These are phyloP conservation scores for Irpex sp. DNA, from an alignment of 1,284 basidiomycete species.

Conservation along the genomic window DNA sequence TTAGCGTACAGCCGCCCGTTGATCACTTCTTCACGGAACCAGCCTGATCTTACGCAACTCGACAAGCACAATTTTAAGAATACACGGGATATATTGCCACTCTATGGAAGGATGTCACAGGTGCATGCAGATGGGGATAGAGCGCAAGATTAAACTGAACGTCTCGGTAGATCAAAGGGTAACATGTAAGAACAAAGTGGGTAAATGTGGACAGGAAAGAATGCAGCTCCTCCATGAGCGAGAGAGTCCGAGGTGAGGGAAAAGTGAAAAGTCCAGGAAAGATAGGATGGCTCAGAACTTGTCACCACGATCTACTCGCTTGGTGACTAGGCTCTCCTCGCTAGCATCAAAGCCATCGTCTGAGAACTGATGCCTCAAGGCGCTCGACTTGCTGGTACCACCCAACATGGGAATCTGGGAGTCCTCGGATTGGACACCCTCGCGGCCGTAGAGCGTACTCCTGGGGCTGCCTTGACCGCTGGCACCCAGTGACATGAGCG, in stretches of 20 bases:
- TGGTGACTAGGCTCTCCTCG: constrained; percentile 24
- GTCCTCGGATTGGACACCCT: constrained; percentile 47
- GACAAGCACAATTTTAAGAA: background rate
- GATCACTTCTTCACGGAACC: background rate
- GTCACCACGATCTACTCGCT: constrained; percentile 13
- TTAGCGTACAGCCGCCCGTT: background rate
- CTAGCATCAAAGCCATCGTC: constrained; percentile 41
- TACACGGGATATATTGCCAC: background rate
- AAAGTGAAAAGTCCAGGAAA: background rate
- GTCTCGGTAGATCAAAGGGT: background rate
- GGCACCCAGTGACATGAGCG: constrained; percentile 48
- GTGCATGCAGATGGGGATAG: background rate
- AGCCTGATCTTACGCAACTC: background rate
- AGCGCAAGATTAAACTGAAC: background rate
- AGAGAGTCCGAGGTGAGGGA: background rate
- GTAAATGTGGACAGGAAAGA: background rate
- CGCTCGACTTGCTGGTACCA: constrained; percentile 46
- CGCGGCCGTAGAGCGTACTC: constrained; percentile 44
- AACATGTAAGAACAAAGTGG: background rate
- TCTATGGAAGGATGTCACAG: background rate
- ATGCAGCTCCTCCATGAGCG: background rate
- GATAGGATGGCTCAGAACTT: constrained; percentile 15
- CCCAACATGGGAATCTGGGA: constrained; percentile 51
- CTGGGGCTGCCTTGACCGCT: constrained; percentile 37
- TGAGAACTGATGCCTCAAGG: constrained; percentile 49